These are phyloP conservation scores for Tylopilus orsonianus DNA, from an alignment of 1,284 basidiomycete species.

Conservation along the genomic window DNA sequence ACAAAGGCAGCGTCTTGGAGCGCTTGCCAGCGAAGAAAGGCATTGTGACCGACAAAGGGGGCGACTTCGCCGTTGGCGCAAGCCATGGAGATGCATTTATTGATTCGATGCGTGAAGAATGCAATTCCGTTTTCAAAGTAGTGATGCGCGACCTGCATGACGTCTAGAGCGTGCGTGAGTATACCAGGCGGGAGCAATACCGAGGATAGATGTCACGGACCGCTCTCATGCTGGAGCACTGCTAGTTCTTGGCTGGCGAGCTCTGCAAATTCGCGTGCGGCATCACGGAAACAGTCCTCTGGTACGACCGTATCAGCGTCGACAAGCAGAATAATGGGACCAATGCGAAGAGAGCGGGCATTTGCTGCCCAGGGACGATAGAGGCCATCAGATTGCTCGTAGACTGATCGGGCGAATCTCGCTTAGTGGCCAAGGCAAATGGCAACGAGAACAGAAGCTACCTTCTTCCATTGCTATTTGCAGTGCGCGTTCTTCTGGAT, in stretches of 20 bases:
- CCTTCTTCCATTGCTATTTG: constrained; percentile 56
- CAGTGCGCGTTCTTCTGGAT: constrained; percentile 63
- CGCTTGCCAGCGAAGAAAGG: constrained; percentile 85
- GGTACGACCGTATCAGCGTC: constrained; percentile 85
- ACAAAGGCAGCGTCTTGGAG: constrained; percentile 77
- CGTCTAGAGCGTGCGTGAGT: constrained; percentile 43
- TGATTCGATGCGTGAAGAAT: constrained; percentile 80
- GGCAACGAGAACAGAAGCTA: constrained; percentile 28
- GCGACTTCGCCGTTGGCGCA: constrained; percentile 79
- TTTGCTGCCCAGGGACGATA: constrained; percentile 68
- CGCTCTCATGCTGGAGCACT: constrained; percentile 82
- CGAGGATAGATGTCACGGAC: constrained; percentile 36
- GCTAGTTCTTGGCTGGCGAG: constrained; percentile 70
- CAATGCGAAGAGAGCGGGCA: constrained; percentile 56
- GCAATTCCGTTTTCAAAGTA: constrained; percentile 88
- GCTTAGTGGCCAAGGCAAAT: not conserved
- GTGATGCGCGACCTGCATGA: constrained; percentile 83
- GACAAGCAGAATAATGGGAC: constrained; percentile 68
- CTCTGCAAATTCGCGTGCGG: constrained; percentile 75
- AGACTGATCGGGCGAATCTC: constrained; percentile 33
- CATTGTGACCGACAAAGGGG: constrained; percentile 87
- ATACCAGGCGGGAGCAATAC: constrained; percentile 2
- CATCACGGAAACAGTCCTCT: constrained; percentile 82
- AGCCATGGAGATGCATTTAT: constrained; percentile 72
- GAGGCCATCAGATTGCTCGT: constrained; percentile 50